A percentile compares a stretch with the other conserved stretches of the same genome.
Evolutionary conservation across 2,329 filamentous ascomycete genomes (phyloP).

Genomic region (Trichoderma sp.): DNA sequence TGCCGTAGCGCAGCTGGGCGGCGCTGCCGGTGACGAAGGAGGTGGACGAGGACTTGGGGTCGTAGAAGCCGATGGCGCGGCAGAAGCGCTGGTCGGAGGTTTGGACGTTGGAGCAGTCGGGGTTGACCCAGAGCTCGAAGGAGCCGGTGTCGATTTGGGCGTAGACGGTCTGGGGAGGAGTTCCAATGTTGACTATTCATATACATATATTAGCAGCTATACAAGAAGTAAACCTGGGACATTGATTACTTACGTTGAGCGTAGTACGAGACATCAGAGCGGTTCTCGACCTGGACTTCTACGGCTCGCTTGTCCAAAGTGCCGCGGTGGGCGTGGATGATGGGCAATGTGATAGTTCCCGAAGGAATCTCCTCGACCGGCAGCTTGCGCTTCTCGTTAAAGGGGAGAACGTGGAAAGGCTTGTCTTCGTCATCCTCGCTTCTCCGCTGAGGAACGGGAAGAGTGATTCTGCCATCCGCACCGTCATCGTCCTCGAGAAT

Average conservation of each 20-base stretch:
- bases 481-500: conserved; percentile 5
- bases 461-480: conserved; percentile 16
- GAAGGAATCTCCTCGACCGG: conserved; percentile 17
- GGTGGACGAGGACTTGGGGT: conserved; percentile 42
- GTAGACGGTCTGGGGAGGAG: conserved; percentile 51
- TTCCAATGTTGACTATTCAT: conserved; percentile 49
- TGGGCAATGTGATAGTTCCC: conserved; percentile 31
- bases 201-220: background rate
- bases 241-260: conserved; percentile 39
- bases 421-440: background rate
- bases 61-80: conserved; percentile 44
- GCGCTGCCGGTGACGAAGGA: conserved; percentile 32
- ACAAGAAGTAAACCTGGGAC: background rate
- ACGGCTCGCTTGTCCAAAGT: conserved; percentile 42
- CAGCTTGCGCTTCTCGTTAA: conserved; percentile 10
- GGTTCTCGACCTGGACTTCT: conserved; percentile 47
- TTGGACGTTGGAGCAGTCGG: conserved; percentile 50
- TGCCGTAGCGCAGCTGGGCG: conserved; percentile 49
- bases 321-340: conserved; percentile 32
- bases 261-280: conserved; percentile 55
- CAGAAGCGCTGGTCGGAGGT: conserved; percentile 45
- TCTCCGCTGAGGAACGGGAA: conserved; percentile 19
- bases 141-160: conserved; percentile 60
- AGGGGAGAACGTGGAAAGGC: conserved; percentile 14
- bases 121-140: conserved; percentile 63